Conservation (phyloP, 2,329 filamentous ascomycete species). For the Alternaria sp. region DNA sequence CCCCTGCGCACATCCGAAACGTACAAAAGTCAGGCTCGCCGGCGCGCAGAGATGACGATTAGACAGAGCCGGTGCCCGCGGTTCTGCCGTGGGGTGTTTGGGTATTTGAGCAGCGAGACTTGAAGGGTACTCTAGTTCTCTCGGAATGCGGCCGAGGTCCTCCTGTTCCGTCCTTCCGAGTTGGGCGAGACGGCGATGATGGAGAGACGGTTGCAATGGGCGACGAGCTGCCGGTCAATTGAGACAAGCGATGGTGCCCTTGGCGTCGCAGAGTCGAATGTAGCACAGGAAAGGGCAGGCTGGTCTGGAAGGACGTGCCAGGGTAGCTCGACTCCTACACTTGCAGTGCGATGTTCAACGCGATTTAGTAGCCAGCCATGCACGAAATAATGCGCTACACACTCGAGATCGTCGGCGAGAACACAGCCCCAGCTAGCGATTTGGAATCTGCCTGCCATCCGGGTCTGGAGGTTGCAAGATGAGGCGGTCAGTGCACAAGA, state of each 20-base stretch:
- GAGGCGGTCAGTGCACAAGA: constrained; percentile 16
- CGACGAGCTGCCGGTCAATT: constrained; percentile 21
- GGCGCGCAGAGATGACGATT: constrained; percentile 5
- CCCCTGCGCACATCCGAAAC: constrained; percentile 34
- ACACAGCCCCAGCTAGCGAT: constrained; percentile 35
- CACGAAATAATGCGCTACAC: constrained; percentile 19
- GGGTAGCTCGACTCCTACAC: constrained; percentile 30
- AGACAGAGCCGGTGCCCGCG: background rate
- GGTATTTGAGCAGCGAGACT: constrained; percentile 2
- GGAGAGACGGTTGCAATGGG: background rate
- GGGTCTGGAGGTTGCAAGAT: constrained; percentile 16
- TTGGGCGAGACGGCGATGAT: background rate
- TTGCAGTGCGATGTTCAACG: constrained; percentile 30
- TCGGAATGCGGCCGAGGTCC: background rate
- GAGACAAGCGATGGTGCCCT: constrained; percentile 38
- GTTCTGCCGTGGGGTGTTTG: constrained; percentile 5
- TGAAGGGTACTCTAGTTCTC: background rate
- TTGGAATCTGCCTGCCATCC: constrained; percentile 36
- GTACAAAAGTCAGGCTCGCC: constrained; percentile 21
- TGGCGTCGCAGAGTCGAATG: constrained; percentile 36
- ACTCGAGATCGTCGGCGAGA: constrained; percentile 14
- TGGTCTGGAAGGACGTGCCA: constrained; percentile 16
- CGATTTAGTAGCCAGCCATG: constrained; percentile 20
- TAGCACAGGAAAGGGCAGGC: constrained; percentile 22
- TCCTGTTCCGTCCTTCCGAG: background rate